Evolutionary conservation across 148 eudicot species (phyloP), one percentile per base, ranked within the genome.

Genomic region (Oxyria digyna): DNA sequence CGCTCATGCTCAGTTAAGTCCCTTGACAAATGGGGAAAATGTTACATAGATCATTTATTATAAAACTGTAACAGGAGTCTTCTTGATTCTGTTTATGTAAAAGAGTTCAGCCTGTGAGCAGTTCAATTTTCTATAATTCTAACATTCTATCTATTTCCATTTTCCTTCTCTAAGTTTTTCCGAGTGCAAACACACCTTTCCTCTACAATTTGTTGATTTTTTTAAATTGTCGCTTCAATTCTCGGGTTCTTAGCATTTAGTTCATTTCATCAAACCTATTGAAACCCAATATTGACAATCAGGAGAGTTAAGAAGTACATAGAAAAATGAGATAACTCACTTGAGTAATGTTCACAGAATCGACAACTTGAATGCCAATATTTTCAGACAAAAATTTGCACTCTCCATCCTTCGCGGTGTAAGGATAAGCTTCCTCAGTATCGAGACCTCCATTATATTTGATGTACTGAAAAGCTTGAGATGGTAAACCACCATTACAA

Each of bases 401-500:
- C 27, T 73, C 64, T 31, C 94, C 94, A 72, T 91, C 76, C 74
- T 84, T 77, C 33, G 87, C 99, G 18, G 78, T 77, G 72, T 95
- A 95, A 32, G 99, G 99, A 74, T 95, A 95, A 33, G 88, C 91
- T 75, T 74, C 83, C 82, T 95, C 99, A 24, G 99, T 88, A 70
- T 95, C 99, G 48, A 95, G 89, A 21, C 99, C 99, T 62, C 99
- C 99, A 75, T 84, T 91, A 78, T 80, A 87, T 75, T 88, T 95
- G 73, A 95, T 74, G 73, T 95, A 95, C 79, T 95, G 96, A 69
- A 88, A 95, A 49, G 99, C 99, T 75, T 95, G 99, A 62, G 99
- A 95, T 29, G 99, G 99, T 73, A 95, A 72, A 75, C 99, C 99
- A 57, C 99, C 99, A 63, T 75, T 78, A 84, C 99, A 95, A 24